These are phyloP conservation scores for Candida corydali DNA, from an alignment of 805 yeast genomes.

Conservation along the genomic window DNA sequence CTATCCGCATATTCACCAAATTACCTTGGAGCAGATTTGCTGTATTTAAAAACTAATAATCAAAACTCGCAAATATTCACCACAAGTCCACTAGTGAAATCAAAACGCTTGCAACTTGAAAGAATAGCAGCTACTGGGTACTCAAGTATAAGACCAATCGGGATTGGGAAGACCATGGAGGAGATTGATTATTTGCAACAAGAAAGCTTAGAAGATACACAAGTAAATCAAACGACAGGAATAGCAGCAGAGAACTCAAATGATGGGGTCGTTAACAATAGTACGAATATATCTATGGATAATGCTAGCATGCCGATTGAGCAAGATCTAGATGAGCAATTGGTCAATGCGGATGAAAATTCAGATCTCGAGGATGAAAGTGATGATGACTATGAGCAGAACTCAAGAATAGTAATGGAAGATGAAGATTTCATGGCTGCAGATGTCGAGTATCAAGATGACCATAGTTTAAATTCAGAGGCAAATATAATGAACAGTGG, in stretches of 20 bases:
- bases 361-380: conserved; percentile 27
- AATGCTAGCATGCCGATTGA: conserved; percentile 6
- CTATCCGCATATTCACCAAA: conserved; percentile 52
- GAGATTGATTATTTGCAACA: conserved; percentile 25
- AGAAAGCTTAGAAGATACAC: neutral
- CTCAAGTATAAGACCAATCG: conserved; percentile 32
- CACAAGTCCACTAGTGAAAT: conserved; percentile 16
- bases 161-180: conserved; percentile 37
- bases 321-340: conserved; percentile 44
- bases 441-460: conserved; percentile 43
- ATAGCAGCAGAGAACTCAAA: conserved; percentile 8
- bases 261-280: conserved; percentile 10
- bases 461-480: conserved; percentile 25
- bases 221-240: neutral
- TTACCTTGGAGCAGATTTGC: conserved; percentile 23
- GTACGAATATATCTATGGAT: conserved; percentile 5
- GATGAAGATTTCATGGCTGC: conserved; percentile 45
- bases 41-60: conserved; percentile 10
- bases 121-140: conserved; percentile 32
- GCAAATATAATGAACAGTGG: conserved; percentile 11
- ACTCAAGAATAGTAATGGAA: neutral
- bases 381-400: conserved; percentile 10
- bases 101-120: conserved; percentile 20
- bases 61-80: conserved; percentile 9
- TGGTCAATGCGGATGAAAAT: conserved; percentile 39